Evolutionary conservation across 257 asterid genomes (phyloP).

Genomic region (Solanum appendiculatum): DNA sequence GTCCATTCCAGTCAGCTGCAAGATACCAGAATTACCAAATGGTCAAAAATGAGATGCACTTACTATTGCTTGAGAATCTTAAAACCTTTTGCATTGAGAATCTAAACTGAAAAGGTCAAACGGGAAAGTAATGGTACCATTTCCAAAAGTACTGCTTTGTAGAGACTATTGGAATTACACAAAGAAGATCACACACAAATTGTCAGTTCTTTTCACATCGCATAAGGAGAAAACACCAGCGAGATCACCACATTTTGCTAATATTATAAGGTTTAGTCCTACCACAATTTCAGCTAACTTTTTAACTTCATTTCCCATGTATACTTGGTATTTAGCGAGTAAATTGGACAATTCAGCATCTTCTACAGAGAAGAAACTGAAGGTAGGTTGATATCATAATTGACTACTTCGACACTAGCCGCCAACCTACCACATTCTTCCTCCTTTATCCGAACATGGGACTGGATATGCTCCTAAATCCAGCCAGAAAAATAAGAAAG

Average conservation of each 20-base stretch:
- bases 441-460: background rate
- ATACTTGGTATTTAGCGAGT: background rate
- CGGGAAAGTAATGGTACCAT: background rate
- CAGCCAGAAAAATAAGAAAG: background rate
- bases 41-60: background rate
- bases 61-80: background rate
- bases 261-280: background rate
- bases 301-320: background rate
- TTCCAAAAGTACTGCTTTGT: background rate
- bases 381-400: background rate
- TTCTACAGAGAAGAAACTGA: background rate
- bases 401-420: background rate
- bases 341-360: background rate
- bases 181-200: background rate
- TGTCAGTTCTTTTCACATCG: background rate
- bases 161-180: background rate
- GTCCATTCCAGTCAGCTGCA: constrained; percentile 16
- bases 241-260: background rate
- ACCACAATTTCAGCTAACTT: background rate
- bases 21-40: background rate
- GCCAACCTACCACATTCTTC: background rate
- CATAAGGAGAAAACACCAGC: background rate
- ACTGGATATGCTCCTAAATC: background rate
- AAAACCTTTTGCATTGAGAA: background rate
- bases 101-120: background rate